Evolutionary conservation across 1,284 basidiomycete species (phyloP).

Genomic region (Malassezia psittaci): DNA sequence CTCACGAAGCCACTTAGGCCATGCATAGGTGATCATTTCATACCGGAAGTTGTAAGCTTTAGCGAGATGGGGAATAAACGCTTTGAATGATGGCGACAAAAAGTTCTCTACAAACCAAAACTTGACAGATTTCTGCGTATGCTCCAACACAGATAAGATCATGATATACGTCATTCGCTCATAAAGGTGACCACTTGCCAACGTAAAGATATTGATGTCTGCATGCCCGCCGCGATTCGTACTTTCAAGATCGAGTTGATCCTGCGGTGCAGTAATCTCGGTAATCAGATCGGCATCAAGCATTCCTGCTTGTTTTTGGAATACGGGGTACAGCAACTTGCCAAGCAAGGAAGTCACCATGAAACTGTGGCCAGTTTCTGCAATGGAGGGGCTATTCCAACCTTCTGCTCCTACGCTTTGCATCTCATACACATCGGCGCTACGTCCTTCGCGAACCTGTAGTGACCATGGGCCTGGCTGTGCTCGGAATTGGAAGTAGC

Average conservation of each 20-base stretch:
- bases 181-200: conserved; percentile 88
- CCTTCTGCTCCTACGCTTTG: conserved; percentile 64
- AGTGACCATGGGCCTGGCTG: conserved; percentile 76
- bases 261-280: conserved; percentile 45
- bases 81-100: conserved; percentile 90
- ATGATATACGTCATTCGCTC: conserved; percentile 97
- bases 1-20: conserved; percentile 91
- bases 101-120: conserved; percentile 99
- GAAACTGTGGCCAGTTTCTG: conserved; percentile 47
- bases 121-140: conserved; percentile 85
- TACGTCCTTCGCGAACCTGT: conserved; percentile 69
- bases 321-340: conserved; percentile 71
- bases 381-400: conserved; percentile 64
- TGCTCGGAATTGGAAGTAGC: conserved; percentile 91
- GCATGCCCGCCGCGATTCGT: conserved; percentile 20
- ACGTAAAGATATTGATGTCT: conserved; percentile 97
- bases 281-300: conserved; percentile 69
- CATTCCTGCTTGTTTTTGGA: conserved; percentile 64
- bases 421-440: conserved; percentile 67
- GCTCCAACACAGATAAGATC: conserved; percentile 86
- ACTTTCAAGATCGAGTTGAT: background rate
- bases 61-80: conserved; percentile 87
- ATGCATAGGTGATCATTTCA: conserved; percentile 95
- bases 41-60: conserved; percentile 85
- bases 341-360: conserved; percentile 73